These are phyloP conservation scores for Dictyophora rubrovolvata DNA, from an alignment of 768 basidiomycete species.

Conservation along the genomic window DNA sequence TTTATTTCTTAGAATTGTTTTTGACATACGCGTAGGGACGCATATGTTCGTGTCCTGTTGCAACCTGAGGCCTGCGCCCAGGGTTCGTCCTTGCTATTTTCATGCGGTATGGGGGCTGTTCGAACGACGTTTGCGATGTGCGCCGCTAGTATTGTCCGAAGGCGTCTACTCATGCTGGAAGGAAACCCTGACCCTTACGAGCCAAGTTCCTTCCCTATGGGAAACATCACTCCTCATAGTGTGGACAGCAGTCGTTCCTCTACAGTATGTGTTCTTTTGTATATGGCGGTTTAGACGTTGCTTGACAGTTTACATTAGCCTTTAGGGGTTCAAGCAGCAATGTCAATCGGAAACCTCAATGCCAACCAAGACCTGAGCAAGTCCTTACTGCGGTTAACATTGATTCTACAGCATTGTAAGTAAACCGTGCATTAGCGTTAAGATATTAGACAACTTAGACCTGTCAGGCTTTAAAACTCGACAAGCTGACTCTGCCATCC, in stretches of 20 bases:
- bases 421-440: neutral
- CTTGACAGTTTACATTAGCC: slow-evolving; percentile 8
- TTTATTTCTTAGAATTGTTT: neutral
- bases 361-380: slow-evolving; percentile 72
- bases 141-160: slow-evolving; percentile 77
- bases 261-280: neutral
- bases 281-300: neutral
- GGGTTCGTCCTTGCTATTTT: slow-evolving; percentile 79
- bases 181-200: slow-evolving; percentile 77
- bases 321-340: slow-evolving; percentile 11
- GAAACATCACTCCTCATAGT: neutral
- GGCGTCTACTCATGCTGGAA: slow-evolving; percentile 55
- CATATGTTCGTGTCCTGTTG: slow-evolving; percentile 76
- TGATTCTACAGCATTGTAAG: slow-evolving; percentile 71
- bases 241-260: neutral
- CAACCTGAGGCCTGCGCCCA: slow-evolving; percentile 55
- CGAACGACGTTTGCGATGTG: slow-evolving; percentile 96
- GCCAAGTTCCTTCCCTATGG: neutral
- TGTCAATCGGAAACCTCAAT: slow-evolving; percentile 54
- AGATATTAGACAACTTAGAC: neutral
- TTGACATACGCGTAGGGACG: slow-evolving; percentile 44
- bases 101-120: slow-evolving; percentile 95
- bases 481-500: slow-evolving; percentile 71
- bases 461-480: slow-evolving; percentile 49
- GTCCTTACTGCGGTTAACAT: slow-evolving; percentile 68